phyloP scores from a whole-genome alignment of 2,329 filamentous ascomycete species.

The Aspergillus sclerotialis region DNA sequence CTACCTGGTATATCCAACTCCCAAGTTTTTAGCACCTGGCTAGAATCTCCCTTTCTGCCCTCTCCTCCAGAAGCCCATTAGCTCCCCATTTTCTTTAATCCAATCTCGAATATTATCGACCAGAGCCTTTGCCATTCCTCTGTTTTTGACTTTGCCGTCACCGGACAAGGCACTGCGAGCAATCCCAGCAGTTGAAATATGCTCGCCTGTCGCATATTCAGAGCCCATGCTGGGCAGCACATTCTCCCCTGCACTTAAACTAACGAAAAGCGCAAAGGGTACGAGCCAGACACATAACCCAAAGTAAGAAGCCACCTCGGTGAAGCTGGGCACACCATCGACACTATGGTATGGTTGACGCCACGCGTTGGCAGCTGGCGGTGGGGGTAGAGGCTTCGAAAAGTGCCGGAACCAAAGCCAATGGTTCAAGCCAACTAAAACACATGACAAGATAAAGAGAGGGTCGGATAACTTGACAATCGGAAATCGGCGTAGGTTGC shows the following conservation, averaged over 20 bases:
- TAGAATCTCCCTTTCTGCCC: slow-evolving; percentile 47
- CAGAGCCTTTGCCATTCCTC: slow-evolving; percentile 57
- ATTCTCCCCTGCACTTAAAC: slow-evolving; percentile 87
- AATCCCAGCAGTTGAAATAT: slow-evolving; percentile 15
- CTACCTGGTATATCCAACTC: no score
- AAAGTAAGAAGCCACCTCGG: slow-evolving; percentile 92
- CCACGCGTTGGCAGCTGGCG: slow-evolving; percentile 23
- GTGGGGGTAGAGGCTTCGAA: slow-evolving; percentile 52
- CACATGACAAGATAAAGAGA: slow-evolving; percentile 76
- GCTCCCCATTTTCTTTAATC: slow-evolving; percentile 55
- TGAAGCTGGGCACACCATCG: slow-evolving; percentile 65
- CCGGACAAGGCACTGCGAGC: slow-evolving; percentile 16
- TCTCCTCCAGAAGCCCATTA: slow-evolving; percentile 57
- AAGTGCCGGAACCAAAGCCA: slow-evolving; percentile 96
- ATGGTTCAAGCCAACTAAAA: slow-evolving; percentile 81
- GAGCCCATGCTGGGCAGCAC: slow-evolving; percentile 87
- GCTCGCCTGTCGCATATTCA: slow-evolving; percentile 57
- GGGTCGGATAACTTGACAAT: slow-evolving; percentile 83
- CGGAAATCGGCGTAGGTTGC: slow-evolving; percentile 71
- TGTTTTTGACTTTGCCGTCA: slow-evolving; percentile 42
- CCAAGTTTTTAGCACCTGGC: no score
- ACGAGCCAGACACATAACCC: slow-evolving; percentile 95
- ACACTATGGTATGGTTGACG: slow-evolving; percentile 36
- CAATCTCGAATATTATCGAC: slow-evolving; percentile 55
- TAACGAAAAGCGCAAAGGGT: slow-evolving; percentile 91